Evolutionary conservation across 192 early-diverging fungal genomes (phyloP), one percentile per base, ranked within the genome.

Genomic region (Ambispora gerdemannii): DNA sequence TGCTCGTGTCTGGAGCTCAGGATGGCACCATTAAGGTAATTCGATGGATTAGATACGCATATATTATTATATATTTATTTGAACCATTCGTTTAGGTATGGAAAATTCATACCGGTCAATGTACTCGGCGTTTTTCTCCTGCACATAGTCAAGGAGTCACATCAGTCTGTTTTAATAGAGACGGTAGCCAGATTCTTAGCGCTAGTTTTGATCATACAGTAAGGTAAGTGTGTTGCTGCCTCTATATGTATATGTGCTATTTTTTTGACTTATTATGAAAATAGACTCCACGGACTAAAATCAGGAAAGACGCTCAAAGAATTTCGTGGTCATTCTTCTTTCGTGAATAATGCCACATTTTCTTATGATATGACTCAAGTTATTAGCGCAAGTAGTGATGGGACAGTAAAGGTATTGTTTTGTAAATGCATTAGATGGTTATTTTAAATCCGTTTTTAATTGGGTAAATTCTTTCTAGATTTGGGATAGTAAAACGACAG

Each of bases 281-380:
- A 58, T 65, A 88, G 89, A 30, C 76, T 98, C 24, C 94, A 96
- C 75, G 96, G 95, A 15, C 74, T 97, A 17, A 95, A 96, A 76
- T 94, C 92, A 0, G 95, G 95, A 10, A 96, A 95, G 53, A 88
- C 88, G 72, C 76, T 97, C 3, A 92, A 95, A 59, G 93, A 97
- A 70, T 93, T 94, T 65, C 86, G 91, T 20, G 97, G 97, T 0
- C 97, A 99, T 71, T 83, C 90, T 1, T 93, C 93, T 1, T 93
- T 89, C 71, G 88, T 97, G 38, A 98, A 96, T 76, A 80, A 83
- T 53, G 92, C 85, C 0, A 56, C 85, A 4, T 99, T 89, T 70
- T 89, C 87, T 15, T 43, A 77, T 19, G 91, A 95, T 56, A 88
- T 87, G 72, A 64, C 80, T 3, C 80, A 85, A 3, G 79, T 99